Evolutionary conservation across 495 filamentous ascomycete species (phyloP), one percentile per base, ranked within the genome.

Genomic region (Parachaetomium inaequale): DNA sequence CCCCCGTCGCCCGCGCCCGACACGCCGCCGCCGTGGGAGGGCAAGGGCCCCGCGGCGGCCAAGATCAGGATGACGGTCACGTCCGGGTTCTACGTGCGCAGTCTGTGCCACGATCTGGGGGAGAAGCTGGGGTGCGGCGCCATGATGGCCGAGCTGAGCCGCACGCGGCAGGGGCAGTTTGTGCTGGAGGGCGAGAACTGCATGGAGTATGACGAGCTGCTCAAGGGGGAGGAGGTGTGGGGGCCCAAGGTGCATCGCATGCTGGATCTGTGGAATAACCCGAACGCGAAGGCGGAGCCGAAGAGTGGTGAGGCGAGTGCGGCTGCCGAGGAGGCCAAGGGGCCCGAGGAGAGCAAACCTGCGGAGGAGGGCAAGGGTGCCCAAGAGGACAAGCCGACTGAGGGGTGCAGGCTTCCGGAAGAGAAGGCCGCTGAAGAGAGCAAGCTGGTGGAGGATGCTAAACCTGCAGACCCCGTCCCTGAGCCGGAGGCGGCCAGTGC

Each of bases 61-160:
- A 89, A 83, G 70, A 83, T 99, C 53, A 84, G 86, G 58, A 91
- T 99, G 89, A 96, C 89, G 1, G 94, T 96, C 43, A 88, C 92
- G 5, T 96, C 92, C 4, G 94, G 94, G 45, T 99, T 98, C 80
- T 99, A 99, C 75, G 94, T 99, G 43, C 90, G 94, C 58, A 93
- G 88, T 36, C 81, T 99, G 46, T 90, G 90, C 58, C 92, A 98
- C 68, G 95, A 99, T 68, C 81, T 99, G 31, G 94, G 94, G 19
- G 82, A 86, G 66, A 90, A 92, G 46, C 76, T 96, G 12, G 86
- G 87, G 26, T 95, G 89, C 36, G 85, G 88, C 34, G 94, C 82
- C 28, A 78, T 93, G 68, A 98, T 99, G 94, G 87, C 91, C 53
- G 84, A 87, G 61, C 83, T 99, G 32, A 81, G 88, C 50, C 86